A percentile compares a stretch with the other conserved stretches of the same genome.
Evolutionary conservation across 129 eudicot genomes (phyloP).

Genomic region (Chrysanthemum seticuspe): DNA sequence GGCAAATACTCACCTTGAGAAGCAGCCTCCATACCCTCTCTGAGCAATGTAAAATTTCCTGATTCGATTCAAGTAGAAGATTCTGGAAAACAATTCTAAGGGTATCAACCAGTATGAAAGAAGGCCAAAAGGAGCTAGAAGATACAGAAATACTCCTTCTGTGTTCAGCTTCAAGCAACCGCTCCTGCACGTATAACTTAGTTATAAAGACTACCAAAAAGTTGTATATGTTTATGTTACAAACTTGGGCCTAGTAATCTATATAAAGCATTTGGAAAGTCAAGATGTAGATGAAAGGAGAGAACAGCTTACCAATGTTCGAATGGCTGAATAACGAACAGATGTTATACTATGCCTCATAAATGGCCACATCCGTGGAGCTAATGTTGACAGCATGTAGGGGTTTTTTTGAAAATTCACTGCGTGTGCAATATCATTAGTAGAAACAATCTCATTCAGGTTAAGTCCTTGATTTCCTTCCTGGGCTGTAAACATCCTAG

Average conservation of each 20-base stretch:
- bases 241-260: no score
- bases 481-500: slow-evolving; percentile 55
- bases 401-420: slow-evolving; percentile 63
- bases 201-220: no score
- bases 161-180: slow-evolving; percentile 85
- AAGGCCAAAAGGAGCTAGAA: slow-evolving; percentile 88
- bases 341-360: slow-evolving; percentile 97
- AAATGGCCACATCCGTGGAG: slow-evolving; percentile 98
- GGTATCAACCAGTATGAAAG: slow-evolving; percentile 84
- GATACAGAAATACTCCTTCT: slow-evolving; percentile 63
- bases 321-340: slow-evolving; percentile 90
- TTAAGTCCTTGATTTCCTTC: slow-evolving; percentile 60
- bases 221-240: no score
- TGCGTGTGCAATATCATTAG: slow-evolving; percentile 55
- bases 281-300: slow-evolving; percentile 5
- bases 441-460: slow-evolving; percentile 62
- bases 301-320: slow-evolving; percentile 62
- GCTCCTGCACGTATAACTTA: slow-evolving; percentile 40
- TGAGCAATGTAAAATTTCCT: slow-evolving; percentile 79
- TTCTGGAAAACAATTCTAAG: slow-evolving; percentile 94
- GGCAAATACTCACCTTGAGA: slow-evolving; percentile 50
- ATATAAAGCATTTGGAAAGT: slow-evolving; percentile 2
- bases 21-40: slow-evolving; percentile 96
- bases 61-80: slow-evolving; percentile 82
- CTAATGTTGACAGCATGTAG: slow-evolving; percentile 72